Conservation (phyloP, 495 filamentous ascomycete species). For the Talaromyces wortmannii region DNA sequence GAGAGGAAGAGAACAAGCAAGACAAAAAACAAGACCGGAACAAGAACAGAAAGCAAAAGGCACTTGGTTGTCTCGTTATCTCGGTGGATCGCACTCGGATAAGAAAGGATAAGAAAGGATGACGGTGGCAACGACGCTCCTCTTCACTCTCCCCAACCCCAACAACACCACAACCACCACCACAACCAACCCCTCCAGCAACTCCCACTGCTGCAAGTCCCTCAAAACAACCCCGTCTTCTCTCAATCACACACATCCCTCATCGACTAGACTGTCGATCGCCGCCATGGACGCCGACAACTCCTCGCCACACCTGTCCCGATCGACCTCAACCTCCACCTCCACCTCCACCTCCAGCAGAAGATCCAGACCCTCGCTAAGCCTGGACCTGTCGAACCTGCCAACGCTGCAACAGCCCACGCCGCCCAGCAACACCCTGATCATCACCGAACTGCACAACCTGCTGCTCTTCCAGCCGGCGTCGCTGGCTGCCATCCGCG, state of each 20-base stretch:
- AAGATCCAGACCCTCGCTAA: constrained; percentile 48
- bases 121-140: constrained; percentile 1
- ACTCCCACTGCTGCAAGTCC: background rate
- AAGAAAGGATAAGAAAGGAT: background rate
- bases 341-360: background rate
- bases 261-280: background rate
- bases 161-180: background rate
- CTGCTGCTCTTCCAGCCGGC: constrained; percentile 69
- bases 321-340: background rate
- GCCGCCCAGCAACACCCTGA: constrained; percentile 84
- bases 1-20: too few relatives aligned
- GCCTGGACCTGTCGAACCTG: constrained; percentile 73
- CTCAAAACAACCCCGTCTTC: background rate
- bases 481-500: constrained; percentile 69
- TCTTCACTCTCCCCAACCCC: background rate
- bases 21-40: too few relatives aligned
- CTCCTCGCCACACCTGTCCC: constrained; percentile 14
- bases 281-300: background rate
- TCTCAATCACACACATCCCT: background rate
- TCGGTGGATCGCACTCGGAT: too few relatives aligned
- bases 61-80: background rate
- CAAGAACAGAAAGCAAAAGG: background rate
- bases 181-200: background rate
- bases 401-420: constrained; percentile 74
- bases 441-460: constrained; percentile 81